Conservation (phyloP, 148 eudicot genomes). For the Camellia granthamiana region DNA sequence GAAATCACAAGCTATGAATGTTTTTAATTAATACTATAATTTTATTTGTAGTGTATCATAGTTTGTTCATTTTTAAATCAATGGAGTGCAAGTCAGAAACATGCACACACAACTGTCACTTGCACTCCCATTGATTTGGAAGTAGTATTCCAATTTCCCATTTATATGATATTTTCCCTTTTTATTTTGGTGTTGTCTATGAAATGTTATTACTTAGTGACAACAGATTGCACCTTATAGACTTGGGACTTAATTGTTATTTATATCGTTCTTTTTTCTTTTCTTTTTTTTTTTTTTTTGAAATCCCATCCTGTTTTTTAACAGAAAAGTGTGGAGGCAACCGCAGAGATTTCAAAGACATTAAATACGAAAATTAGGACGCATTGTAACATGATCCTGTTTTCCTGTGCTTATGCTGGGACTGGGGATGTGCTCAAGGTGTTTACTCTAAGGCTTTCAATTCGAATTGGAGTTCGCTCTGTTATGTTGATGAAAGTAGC, state of each 20-base stretch:
- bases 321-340: slow-evolving; percentile 91
- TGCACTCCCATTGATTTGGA: too few species aligned
- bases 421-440: slow-evolving; percentile 98
- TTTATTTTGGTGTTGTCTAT: too few species aligned
- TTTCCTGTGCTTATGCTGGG: slow-evolving; percentile 98
- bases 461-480: slow-evolving; percentile 8
- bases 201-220: neutral
- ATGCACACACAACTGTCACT: too few species aligned
- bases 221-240: neutral
- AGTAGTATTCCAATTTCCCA: too few species aligned
- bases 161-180: too few species aligned
- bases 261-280: neutral
- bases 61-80: too few species aligned
- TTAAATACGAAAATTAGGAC: slow-evolving; percentile 83
- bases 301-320: neutral
- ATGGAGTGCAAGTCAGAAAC: too few species aligned
- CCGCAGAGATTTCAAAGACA: slow-evolving; percentile 91
- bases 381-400: slow-evolving; percentile 86
- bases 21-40: neutral
- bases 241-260: neutral
- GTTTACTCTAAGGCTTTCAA: neutral
- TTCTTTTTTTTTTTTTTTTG: neutral
- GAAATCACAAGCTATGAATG: neutral
- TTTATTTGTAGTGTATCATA: too few species aligned
- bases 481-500: neutral